These are phyloP conservation scores for Collybia nuda DNA, from an alignment of 768 basidiomycete genomes.

Conservation along the genomic window DNA sequence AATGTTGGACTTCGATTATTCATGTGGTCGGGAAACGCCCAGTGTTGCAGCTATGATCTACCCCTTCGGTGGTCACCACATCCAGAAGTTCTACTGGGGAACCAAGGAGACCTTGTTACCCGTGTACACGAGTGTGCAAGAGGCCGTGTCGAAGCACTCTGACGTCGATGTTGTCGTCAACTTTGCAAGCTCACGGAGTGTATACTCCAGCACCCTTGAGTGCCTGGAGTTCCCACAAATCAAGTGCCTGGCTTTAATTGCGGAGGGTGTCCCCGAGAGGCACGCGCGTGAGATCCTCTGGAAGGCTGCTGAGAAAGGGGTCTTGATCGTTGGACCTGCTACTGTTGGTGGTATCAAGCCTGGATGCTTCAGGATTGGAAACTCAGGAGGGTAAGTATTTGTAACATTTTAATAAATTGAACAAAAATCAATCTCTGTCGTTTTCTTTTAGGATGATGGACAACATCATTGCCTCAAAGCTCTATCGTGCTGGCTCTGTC, in stretches of 20 bases:
- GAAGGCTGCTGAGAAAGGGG: slow-evolving; percentile 79
- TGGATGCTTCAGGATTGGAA: slow-evolving; percentile 99
- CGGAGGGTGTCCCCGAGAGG: slow-evolving; percentile 98
- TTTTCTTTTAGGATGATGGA: slow-evolving; percentile 85
- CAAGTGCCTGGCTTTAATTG: slow-evolving; percentile 84
- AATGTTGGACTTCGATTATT: slow-evolving; percentile 97
- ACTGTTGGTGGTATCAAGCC: slow-evolving; percentile 99
- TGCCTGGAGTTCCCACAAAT: slow-evolving; percentile 65
- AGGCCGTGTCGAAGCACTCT: slow-evolving; percentile 91
- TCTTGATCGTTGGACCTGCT: slow-evolving; percentile 92
- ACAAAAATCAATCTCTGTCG: slow-evolving; percentile 6
- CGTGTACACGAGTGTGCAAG: slow-evolving; percentile 90
- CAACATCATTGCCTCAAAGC: slow-evolving; percentile 98
- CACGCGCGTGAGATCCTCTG: slow-evolving; percentile 96
- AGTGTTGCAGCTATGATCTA: slow-evolving; percentile 99
- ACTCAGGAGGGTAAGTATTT: slow-evolving; percentile 84
- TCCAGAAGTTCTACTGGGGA: slow-evolving; percentile 99
- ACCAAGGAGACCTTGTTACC: slow-evolving; percentile 98
- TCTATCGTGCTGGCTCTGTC: slow-evolving; percentile 96
- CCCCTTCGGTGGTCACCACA: slow-evolving; percentile 99
- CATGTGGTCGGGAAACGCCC: slow-evolving; percentile 88
- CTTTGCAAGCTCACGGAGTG: slow-evolving; percentile 93
- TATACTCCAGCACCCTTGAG: slow-evolving; percentile 94
- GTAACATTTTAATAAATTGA: background rate
- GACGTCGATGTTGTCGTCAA: slow-evolving; percentile 98